These are phyloP conservation scores for Aspergillus pseudoglaucus DNA, from an alignment of 2,329 filamentous ascomycete genomes.

Conservation along the genomic window DNA sequence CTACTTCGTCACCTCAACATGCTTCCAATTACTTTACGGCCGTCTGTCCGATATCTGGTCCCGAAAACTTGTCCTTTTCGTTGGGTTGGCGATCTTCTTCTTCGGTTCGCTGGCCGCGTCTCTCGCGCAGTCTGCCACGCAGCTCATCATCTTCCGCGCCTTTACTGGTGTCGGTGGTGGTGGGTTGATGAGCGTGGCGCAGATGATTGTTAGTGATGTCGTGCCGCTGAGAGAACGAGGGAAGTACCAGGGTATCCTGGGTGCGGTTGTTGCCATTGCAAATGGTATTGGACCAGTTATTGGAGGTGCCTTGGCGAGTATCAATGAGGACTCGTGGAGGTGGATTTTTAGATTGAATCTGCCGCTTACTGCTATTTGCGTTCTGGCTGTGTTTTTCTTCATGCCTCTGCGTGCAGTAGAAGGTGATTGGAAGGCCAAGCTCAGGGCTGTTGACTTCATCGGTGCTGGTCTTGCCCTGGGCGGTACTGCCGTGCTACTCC, in stretches of 20 bases:
- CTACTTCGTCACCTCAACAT: constrained; percentile 60
- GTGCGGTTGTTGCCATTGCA: constrained; percentile 47
- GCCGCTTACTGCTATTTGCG: constrained; percentile 46
- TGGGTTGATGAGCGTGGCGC: constrained; percentile 52
- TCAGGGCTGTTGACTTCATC: constrained; percentile 48
- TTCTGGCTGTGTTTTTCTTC: constrained; percentile 45
- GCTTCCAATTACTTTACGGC: constrained; percentile 60
- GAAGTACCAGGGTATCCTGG: constrained; percentile 52
- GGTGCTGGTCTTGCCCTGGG: constrained; percentile 43
- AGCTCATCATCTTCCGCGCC: constrained; percentile 56
- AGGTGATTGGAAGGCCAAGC: constrained; percentile 47
- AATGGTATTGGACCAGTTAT: constrained; percentile 52
- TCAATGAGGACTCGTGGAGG: constrained; percentile 42
- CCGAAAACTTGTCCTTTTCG: constrained; percentile 52
- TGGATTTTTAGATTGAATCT: constrained; percentile 53
- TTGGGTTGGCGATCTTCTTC: constrained; percentile 48
- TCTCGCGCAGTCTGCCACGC: constrained; percentile 48
- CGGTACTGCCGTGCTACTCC: constrained; percentile 41
- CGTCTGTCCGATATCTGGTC: constrained; percentile 56
- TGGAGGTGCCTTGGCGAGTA: constrained; percentile 46
- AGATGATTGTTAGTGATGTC: constrained; percentile 58
- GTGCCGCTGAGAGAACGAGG: constrained; percentile 54
- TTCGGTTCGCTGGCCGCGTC: constrained; percentile 55
- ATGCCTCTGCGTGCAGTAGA: constrained; percentile 52
- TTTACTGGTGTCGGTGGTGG: constrained; percentile 56